These are phyloP conservation scores for Ustilago cynodontis DNA, from an alignment of 1,284 basidiomycete species.

Conservation along the genomic window DNA sequence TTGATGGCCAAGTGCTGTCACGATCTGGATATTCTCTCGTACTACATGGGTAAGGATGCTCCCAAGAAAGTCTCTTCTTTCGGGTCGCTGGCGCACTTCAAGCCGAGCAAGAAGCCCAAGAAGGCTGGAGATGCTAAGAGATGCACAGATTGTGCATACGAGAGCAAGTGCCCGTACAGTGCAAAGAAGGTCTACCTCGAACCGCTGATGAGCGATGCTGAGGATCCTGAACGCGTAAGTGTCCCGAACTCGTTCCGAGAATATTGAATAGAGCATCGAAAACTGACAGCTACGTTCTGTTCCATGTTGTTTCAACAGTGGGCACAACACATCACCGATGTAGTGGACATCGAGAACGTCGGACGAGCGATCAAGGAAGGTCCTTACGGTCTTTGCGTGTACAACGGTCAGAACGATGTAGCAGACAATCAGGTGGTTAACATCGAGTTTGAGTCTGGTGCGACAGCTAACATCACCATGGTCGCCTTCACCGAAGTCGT, in stretches of 20 bases:
- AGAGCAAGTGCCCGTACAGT: conserved; percentile 38
- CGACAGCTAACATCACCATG: conserved; percentile 44
- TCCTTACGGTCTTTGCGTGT: conserved; percentile 40
- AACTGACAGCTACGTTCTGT: conserved; percentile 4
- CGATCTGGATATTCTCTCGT: conserved; percentile 43
- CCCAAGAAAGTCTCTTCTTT: conserved; percentile 33
- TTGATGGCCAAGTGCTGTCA: conserved; percentile 47
- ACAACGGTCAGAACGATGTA: conserved; percentile 47
- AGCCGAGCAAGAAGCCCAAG: conserved; percentile 41
- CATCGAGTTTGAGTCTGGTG: conserved; percentile 40
- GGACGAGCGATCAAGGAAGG: conserved; percentile 35
- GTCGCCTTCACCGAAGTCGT: conserved; percentile 36
- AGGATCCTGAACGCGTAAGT: conserved; percentile 41
- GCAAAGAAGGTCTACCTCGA: conserved; percentile 48
- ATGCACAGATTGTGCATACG: conserved; percentile 42
- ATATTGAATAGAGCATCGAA: not conserved
- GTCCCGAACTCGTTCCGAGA: too few relatives aligned
- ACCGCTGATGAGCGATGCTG: conserved; percentile 21
- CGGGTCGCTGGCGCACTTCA: conserved; percentile 39
- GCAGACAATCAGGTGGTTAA: conserved; percentile 45
- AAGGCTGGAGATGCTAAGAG: conserved; percentile 33
- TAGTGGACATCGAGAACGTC: conserved; percentile 43
- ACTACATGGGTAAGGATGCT: conserved; percentile 38
- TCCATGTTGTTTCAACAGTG: conserved; percentile 12
- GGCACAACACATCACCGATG: conserved; percentile 36